phyloP scores from a whole-genome alignment of 1,284 basidiomycete species.

The Tremellales sp. region DNA sequence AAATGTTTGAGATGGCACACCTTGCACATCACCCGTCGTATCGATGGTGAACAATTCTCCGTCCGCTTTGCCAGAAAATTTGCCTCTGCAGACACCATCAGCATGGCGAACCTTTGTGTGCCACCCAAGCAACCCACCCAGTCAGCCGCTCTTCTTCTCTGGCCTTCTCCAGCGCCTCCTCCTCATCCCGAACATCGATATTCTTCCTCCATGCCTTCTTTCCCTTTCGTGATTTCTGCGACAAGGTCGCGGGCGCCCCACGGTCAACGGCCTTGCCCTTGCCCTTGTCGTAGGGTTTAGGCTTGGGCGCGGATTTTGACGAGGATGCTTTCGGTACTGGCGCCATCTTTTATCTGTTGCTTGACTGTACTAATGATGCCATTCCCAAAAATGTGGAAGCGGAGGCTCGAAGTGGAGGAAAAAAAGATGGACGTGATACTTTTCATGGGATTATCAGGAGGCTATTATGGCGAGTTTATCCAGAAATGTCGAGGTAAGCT shows the following conservation, averaged over 20 bases:
- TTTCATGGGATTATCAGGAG: constrained; percentile 11
- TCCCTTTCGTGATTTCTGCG: constrained; percentile 76
- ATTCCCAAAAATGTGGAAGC: background rate
- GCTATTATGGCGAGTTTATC: constrained; percentile 12
- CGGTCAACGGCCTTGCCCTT: constrained; percentile 11
- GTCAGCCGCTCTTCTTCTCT: constrained; percentile 71
- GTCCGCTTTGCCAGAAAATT: constrained; percentile 52
- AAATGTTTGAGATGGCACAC: constrained; percentile 50
- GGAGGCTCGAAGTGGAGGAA: constrained; percentile 1
- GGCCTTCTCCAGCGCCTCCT: constrained; percentile 66
- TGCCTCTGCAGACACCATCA: constrained; percentile 19
- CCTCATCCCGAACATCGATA: constrained; percentile 72
- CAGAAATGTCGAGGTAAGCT: constrained; percentile 6
- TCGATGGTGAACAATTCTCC: constrained; percentile 75
- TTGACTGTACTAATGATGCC: background rate
- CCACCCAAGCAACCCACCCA: constrained; percentile 57
- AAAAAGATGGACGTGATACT: constrained; percentile 1
- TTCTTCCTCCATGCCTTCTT: constrained; percentile 93
- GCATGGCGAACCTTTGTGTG: constrained; percentile 46
- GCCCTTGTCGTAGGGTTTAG: constrained; percentile 28
- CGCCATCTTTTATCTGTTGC: constrained; percentile 9
- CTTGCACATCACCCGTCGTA: constrained; percentile 68
- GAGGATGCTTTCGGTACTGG: constrained; percentile 6
- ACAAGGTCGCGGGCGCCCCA: constrained; percentile 63
- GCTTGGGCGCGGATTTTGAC: background rate